A percentile compares a stretch with the other conserved stretches of the same genome.
Evolutionary conservation across 495 filamentous ascomycete species (phyloP).

Genomic region (Aspergillus campestris): DNA sequence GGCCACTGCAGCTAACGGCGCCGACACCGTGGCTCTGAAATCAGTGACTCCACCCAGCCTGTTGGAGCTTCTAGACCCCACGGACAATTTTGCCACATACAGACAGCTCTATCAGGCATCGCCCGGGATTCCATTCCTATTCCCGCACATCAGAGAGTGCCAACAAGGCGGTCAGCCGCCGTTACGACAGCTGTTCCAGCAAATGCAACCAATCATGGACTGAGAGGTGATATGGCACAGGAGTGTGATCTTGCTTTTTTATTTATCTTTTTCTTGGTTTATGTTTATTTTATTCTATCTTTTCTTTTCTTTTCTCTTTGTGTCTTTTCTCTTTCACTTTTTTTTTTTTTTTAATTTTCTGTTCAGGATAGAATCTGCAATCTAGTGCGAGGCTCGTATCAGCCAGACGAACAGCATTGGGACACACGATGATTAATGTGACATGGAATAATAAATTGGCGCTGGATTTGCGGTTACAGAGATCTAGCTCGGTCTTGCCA

Average conservation of each 20-base stretch:
- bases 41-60: constrained; percentile 18
- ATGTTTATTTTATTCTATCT: not conserved
- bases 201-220: constrained; percentile 6
- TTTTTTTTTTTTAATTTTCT: not conserved
- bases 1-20: constrained; percentile 6
- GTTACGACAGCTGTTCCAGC: constrained; percentile 25
- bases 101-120: constrained; percentile 23
- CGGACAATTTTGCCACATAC: constrained; percentile 28
- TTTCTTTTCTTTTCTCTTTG: not conserved
- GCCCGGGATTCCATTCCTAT: constrained; percentile 33
- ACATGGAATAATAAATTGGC: not conserved
- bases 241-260: not conserved
- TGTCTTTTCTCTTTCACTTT: not conserved
- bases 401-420: not conserved
- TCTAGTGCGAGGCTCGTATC: not conserved
- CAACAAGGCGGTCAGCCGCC: constrained; percentile 22
- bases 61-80: constrained; percentile 17
- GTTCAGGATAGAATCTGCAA: too few relatives aligned
- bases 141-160: constrained; percentile 31
- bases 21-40: constrained; percentile 14
- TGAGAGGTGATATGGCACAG: not conserved
- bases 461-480: not conserved
- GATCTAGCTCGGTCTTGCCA: not conserved
- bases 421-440: too few relatives aligned
- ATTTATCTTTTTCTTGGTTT: not conserved